Evolutionary conservation across 106 monocot species (phyloP).

Genomic region (Apostasia ramifera): DNA sequence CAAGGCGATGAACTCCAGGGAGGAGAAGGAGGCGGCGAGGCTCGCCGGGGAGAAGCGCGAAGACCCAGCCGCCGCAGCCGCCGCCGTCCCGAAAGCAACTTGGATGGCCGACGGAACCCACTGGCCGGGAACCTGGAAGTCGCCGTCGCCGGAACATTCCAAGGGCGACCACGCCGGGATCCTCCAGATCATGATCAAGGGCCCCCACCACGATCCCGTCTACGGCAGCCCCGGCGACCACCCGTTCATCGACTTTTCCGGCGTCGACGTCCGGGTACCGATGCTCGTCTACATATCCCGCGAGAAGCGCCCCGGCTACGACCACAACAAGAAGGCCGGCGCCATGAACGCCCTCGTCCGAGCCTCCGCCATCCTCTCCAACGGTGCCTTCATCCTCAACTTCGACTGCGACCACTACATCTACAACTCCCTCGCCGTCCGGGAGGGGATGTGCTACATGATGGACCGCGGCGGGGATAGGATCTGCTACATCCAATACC

Average conservation of each 20-base stretch:
- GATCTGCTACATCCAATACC: constrained; percentile 91
- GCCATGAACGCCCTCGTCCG: constrained; percentile 95
- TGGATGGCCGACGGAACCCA: constrained; percentile 94
- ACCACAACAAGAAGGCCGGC: constrained; percentile 95
- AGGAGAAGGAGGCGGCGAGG: constrained; percentile 30
- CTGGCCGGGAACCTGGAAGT: constrained; percentile 84
- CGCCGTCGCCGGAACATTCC: constrained; percentile 50
- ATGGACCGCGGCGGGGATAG: constrained; percentile 93
- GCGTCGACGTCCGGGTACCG: constrained; percentile 61
- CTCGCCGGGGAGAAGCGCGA: constrained; percentile 45
- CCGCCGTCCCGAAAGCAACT: constrained; percentile 28
- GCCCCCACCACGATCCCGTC: constrained; percentile 32
- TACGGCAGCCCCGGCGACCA: constrained; percentile 52
- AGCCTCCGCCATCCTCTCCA: constrained; percentile 86
- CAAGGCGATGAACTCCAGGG: constrained; percentile 29
- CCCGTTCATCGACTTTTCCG: constrained; percentile 67
- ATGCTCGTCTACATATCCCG: constrained; percentile 85
- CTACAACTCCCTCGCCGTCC: constrained; percentile 71
- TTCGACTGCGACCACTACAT: constrained; percentile 98
- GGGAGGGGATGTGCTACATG: constrained; percentile 98
- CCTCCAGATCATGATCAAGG: constrained; percentile 81
- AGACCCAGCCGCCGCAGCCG: constrained; percentile 15
- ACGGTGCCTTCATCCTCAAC: constrained; percentile 96
- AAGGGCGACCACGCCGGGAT: constrained; percentile 90
- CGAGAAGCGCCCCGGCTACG: constrained; percentile 78